Conservation (phyloP, 2,329 filamentous ascomycete genomes). For the Cadophora luteo-olivacea region DNA sequence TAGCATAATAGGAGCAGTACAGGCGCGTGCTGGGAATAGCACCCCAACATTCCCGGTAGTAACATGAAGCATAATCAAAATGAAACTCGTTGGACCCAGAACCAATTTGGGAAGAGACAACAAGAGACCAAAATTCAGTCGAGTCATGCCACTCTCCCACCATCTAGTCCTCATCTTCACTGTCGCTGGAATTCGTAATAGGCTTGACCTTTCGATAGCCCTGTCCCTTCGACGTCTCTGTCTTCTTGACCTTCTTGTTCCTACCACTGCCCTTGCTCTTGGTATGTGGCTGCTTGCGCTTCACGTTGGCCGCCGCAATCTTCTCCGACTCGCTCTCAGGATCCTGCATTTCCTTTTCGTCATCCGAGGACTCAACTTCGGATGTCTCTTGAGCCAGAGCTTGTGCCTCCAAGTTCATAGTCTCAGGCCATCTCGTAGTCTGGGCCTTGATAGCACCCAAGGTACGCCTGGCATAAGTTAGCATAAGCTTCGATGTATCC, state of each 20-base stretch:
- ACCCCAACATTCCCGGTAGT: background rate
- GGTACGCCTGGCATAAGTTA: background rate
- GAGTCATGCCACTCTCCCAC: too few species aligned
- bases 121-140: background rate
- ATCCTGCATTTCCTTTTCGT: background rate
- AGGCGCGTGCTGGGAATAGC: too few species aligned
- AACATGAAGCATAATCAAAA: background rate
- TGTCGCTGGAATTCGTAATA: background rate
- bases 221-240: background rate
- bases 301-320: background rate
- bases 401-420: background rate
- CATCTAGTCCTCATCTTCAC: background rate
- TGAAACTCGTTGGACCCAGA: background rate
- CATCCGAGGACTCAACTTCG: background rate
- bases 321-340: background rate
- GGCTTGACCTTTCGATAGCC: background rate
- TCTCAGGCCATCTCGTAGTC: background rate
- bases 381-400: background rate
- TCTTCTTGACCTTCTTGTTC: background rate
- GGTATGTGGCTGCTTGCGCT: background rate
- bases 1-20: too few species aligned
- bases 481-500: background rate
- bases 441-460: background rate
- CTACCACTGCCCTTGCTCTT: background rate
- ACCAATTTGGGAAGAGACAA: background rate